Base-by-base conservation (phyloP, 371 early-diverging fungal species). In the Mortierella polycephala region DNA sequence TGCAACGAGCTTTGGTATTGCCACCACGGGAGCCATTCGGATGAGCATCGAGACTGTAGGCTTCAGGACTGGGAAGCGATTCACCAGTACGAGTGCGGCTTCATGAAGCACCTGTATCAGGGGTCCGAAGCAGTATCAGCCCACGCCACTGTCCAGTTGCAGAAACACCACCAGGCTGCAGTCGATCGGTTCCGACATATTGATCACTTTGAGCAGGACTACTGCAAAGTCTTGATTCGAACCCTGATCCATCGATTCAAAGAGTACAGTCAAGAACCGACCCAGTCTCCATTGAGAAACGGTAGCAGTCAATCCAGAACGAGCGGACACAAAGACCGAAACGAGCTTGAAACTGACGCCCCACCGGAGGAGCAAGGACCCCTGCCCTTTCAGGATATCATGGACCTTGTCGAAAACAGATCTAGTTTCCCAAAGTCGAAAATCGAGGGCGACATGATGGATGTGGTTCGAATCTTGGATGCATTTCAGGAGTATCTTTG, bases 1-100 rank as follows among this genome's bases (percentile, higher is more conserved):
- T 74, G 74, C 49, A 37, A 42, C 14, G 60, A 63, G 57, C 53
- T 74, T 16, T 63, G 68, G 68, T 74, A 74, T 18, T 74, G 74
- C 18, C 51, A 51, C 14, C 51, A 10, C 8, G 20, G n/a, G 4
- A 16, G 5, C 20, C 12, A 3, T 52, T 30, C 30, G 30, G 30
- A 30, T 30, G 30, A 30, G 30, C 41, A 56, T 39, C 40, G 45
- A 0, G 16, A 23, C 18, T 72, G 73, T 52, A 49, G 53, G 10
- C 52, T 42, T 0, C 23, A 53, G 18, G 73, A 72, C 41, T 67
- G 62, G 67, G 18, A 57, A 20, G 30, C 7, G 30, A 16, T 62
- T 13, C 73, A 72, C 50, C 53, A 37, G 5, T 62, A 30, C 11
- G 73, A 72, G 51, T 72, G 67, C 21, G 49, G 13, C 14, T 72